Conservation (phyloP, 164 flowering plant genomes). For the Umbellularia californica region DNA sequence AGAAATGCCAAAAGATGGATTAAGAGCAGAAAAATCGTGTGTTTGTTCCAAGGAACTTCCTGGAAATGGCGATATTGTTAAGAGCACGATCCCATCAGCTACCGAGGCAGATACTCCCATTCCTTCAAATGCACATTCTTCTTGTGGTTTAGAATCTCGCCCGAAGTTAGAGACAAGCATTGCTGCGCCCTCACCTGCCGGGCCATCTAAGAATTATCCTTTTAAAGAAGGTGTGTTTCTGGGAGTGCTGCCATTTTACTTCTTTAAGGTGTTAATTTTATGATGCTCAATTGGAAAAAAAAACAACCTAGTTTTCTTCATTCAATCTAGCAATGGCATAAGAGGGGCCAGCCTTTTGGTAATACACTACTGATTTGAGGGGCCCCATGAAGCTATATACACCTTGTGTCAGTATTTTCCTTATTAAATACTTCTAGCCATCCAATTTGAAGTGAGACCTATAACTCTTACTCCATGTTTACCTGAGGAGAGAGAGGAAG, state of each 20-base stretch:
- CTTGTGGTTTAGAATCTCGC: conserved; percentile 38
- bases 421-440: no score
- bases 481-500: no score
- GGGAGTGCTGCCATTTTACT: neutral
- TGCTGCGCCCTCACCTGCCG: conserved; percentile 31
- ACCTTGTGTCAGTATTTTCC: no score
- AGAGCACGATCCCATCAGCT: conserved; percentile 26
- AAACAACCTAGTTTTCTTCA: no score
- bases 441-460: no score
- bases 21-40: conserved; percentile 45
- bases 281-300: no score
- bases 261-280: neutral
- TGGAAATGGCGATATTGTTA: conserved; percentile 32
- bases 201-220: conserved; percentile 41
- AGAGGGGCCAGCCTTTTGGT: no score
- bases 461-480: no score
- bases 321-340: no score
- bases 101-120: conserved; percentile 31
- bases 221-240: conserved; percentile 50
- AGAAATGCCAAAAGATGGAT: conserved; percentile 56
- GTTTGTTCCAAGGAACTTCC: conserved; percentile 38
- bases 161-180: conserved; percentile 40
- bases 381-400: no score
- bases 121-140: conserved; percentile 35
- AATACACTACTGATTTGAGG: no score